phyloP scores from a whole-genome alignment of 1,284 basidiomycete species.

The Thelephora terrestris region DNA sequence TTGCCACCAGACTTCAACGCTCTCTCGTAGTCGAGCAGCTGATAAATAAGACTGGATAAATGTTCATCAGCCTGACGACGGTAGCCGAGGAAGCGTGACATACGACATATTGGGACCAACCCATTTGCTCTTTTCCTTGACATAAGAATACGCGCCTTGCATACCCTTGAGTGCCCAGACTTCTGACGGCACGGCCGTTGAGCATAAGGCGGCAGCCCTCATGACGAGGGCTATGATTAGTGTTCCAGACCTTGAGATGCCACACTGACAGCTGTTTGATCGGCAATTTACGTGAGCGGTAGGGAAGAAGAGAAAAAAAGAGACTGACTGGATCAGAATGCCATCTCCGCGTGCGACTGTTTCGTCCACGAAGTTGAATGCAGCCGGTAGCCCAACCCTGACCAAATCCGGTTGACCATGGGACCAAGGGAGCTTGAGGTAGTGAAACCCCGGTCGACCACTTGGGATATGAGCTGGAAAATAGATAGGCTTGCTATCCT shows the following conservation, averaged over 20 bases:
- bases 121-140: constrained; percentile 82
- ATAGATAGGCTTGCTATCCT: constrained; percentile 35
- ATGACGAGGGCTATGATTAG: constrained; percentile 91
- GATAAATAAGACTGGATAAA: constrained; percentile 78
- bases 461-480: constrained; percentile 53
- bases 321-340: constrained; percentile 79
- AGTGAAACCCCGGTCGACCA: constrained; percentile 73
- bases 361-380: constrained; percentile 74
- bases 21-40: constrained; percentile 90
- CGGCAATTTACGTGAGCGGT: background rate
- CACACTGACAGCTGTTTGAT: constrained; percentile 78
- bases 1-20: constrained; percentile 45
- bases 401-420: constrained; percentile 89
- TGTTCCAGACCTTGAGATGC: constrained; percentile 91
- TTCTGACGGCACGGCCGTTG: constrained; percentile 56
- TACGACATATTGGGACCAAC: constrained; percentile 95
- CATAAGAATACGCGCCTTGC: constrained; percentile 89
- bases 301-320: constrained; percentile 6
- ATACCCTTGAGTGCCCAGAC: constrained; percentile 78
- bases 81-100: constrained; percentile 28
- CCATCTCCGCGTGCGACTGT: constrained; percentile 66
- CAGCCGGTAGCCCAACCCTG: constrained; percentile 62
- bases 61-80: constrained; percentile 6
- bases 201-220: constrained; percentile 76
- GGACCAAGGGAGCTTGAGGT: constrained; percentile 91